Base-by-base conservation (phyloP, 345 rosid genomes). In the Cardamine occulta region DNA sequence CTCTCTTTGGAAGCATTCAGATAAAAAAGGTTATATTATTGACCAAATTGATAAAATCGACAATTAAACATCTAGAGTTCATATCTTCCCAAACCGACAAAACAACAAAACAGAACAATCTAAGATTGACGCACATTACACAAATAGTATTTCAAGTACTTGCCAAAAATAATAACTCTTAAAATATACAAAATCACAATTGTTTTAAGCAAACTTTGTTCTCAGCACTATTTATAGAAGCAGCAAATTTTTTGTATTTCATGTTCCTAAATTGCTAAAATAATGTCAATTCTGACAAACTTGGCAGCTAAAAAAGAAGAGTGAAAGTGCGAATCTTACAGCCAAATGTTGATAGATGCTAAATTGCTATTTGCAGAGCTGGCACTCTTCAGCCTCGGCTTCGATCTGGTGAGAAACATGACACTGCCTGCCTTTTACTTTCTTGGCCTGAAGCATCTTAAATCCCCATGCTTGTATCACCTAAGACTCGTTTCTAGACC, bases 401-500 rank as follows among this genome's bases (percentile, higher is more conserved):
- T 61, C 14, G 10, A 61, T 34, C 26, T 71, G 23, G 26, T 21
- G 60, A 60, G 28, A 5, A 35, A 70, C 73, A 55, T 24, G 29
- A 69, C 31, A 56, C 9, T 70, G 17, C 17, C 21, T 64, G 23
- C 61, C 28, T 49, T 19, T 51, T 3, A 21, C 49, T 72, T 63
- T 5, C 29, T 37, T 64, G 70, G 17, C 35, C 37, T 63, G 35
- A 39, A 42, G 26, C 64, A 75, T 28, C 35, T 66, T 17, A 49
- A 49, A 51, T 2, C 56, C n/a, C n/a, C n/a, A n/a, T n/a, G n/a
- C n/a, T n/a, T n/a, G n/a, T n/a, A n/a, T n/a, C n/a, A 68, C 48
- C 45, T 39, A n/a, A 14, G 8, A 53, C 58, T 63, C 0, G 53
- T 17, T 42, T 34, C 72, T 71, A 72, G 8, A 78, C 52, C 57